phyloP scores from a whole-genome alignment of 371 early-diverging fungal genomes.

The Gilbertella persicaria region DNA sequence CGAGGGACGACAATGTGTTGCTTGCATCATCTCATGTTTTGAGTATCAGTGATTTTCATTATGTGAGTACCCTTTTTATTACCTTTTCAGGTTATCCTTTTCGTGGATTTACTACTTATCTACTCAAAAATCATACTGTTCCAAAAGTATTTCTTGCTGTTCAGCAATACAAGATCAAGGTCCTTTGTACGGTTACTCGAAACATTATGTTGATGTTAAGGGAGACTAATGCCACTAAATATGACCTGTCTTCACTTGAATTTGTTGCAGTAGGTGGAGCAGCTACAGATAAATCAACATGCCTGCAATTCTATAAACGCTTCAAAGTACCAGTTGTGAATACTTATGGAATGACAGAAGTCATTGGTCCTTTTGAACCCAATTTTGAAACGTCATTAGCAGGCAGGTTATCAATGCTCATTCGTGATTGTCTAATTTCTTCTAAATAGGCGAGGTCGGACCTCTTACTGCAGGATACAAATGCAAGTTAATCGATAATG shows the following conservation, averaged over 20 bases:
- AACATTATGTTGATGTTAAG: slow-evolving; percentile 63
- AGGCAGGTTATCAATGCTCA: too few relatives aligned
- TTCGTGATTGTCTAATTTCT: too few relatives aligned
- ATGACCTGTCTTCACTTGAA: slow-evolving; percentile 50
- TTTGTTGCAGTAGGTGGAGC: neutral
- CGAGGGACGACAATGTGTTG: too few relatives aligned
- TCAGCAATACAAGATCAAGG: slow-evolving; percentile 26
- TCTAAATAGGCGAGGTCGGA: slow-evolving; percentile 45
- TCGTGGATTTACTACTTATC: slow-evolving; percentile 38
- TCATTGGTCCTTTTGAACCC: slow-evolving; percentile 21
- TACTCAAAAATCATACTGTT: slow-evolving; percentile 66
- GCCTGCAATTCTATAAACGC: slow-evolving; percentile 33
- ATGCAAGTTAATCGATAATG: slow-evolving; percentile 67
- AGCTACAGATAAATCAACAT: neutral
- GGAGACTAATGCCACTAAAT: slow-evolving; percentile 64
- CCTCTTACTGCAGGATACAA: slow-evolving; percentile 58
- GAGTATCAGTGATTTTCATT: too few relatives aligned
- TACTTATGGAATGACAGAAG: slow-evolving; percentile 66
- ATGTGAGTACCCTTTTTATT: slow-evolving; percentile 66
- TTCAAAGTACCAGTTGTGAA: slow-evolving; percentile 55
- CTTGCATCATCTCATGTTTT: too few relatives aligned
- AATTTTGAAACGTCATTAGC: neutral
- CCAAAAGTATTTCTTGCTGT: slow-evolving; percentile 56
- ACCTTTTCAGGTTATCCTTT: slow-evolving; percentile 19
- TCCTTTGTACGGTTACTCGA: slow-evolving; percentile 50